These are phyloP conservation scores for Lichina pygmaea DNA, from an alignment of 495 filamentous ascomycete genomes.

Conservation along the genomic window DNA sequence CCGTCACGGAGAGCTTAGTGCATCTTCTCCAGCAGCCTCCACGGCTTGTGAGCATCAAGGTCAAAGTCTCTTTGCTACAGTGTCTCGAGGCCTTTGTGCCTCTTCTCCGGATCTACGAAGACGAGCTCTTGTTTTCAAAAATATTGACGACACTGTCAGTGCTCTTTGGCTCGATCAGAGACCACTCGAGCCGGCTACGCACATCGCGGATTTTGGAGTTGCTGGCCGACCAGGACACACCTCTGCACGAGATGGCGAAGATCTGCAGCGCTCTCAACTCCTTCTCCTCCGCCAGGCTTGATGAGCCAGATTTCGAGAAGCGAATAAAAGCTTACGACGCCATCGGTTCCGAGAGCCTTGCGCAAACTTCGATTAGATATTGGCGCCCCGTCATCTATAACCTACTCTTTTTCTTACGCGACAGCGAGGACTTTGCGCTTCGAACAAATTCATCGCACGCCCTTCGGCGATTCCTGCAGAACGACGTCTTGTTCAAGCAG, in stretches of 20 bases:
- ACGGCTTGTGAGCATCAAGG: conserved; percentile 51
- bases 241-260: conserved; percentile 32
- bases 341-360: conserved; percentile 30
- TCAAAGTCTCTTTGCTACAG: conserved; percentile 52
- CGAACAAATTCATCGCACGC: conserved; percentile 61
- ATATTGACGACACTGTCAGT: conserved; percentile 39
- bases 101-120: conserved; percentile 25
- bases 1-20: conserved; percentile 44
- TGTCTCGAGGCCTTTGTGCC: conserved; percentile 52
- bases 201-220: conserved; percentile 44
- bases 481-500: conserved; percentile 14
- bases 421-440: conserved; percentile 69
- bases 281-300: conserved; percentile 33
- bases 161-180: conserved; percentile 68
- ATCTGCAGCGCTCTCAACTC: conserved; percentile 66
- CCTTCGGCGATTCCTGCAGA: conserved; percentile 56
- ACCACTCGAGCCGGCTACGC: conserved; percentile 40
- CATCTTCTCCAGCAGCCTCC: conserved; percentile 68
- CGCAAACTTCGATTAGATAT: conserved; percentile 35
- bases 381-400: conserved; percentile 86
- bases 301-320: conserved; percentile 67
- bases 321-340: conserved; percentile 49
- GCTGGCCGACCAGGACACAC: conserved; percentile 32
- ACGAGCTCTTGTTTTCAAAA: conserved; percentile 24
- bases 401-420: conserved; percentile 64